Base-by-base conservation (phyloP, 2,329 filamentous ascomycete species). In the Penicillium sp. region DNA sequence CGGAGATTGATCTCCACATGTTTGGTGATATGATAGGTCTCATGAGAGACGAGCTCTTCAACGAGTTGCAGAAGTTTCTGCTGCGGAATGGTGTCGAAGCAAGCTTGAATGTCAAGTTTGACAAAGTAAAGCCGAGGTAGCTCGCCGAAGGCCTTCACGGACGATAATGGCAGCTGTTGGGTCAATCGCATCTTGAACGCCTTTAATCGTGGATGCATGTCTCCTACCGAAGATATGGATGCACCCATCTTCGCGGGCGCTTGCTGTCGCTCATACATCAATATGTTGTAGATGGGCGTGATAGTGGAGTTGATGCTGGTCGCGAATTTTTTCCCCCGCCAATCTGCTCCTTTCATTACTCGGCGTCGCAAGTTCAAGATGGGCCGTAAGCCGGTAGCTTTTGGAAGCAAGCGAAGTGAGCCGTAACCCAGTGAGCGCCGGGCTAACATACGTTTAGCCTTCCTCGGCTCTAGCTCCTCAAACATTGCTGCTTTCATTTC, bases 51-150 rank as follows among this genome's bases (percentile, higher is more conserved):
- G 66, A 85, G 52, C 58, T 70, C 67, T 39, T 79, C 74, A 57
- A 95, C 81, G 24, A 97, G 76, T 23, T 78, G 69, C 31, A 96
- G 66, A 16, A 97, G 77, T 1, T 84, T 83, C 24, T 81, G 73
- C 68, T 97, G 94, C 0, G 94, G 94, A 42, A 99, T 96, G 0
- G 89, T 96, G 70, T 99, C 94, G 68, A 96, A 99, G 62, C 93
- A 95, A 2, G 90, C 85, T 67, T 89, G 84, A 18, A 99, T 92
- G 66, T 99, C 94, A 12, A 95, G 79, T 69, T 99, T 99, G 54
- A 86, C 92, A 72, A 97, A 95, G 71, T 89, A 97, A 1, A 96
- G 73, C 4, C 71, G 77, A 88, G 68, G 57, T 18, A 55, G 0
- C 59, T 49, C 21, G 16, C 26, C 42, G 15, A 16, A 42, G 42